phyloP scores from a whole-genome alignment of 352 stramenopile species.

The Phytophthora idaei region DNA sequence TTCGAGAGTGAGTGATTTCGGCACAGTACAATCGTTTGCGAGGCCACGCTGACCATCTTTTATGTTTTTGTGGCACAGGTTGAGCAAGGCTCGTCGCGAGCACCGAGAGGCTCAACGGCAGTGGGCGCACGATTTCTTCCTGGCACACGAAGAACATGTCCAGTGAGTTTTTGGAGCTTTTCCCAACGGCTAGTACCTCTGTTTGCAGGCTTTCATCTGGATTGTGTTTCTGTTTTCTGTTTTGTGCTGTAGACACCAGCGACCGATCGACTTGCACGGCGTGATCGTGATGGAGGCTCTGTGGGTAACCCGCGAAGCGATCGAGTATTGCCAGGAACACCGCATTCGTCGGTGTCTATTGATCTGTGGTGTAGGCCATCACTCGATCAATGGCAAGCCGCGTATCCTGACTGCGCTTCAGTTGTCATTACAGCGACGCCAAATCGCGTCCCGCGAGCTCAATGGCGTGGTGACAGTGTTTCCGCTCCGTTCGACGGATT shows the following conservation, averaged over 20 bases:
- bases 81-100: slow-evolving; percentile 52
- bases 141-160: slow-evolving; percentile 52
- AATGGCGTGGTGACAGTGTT: slow-evolving; percentile 68
- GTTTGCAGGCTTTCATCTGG: slow-evolving; percentile 16
- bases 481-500: slow-evolving; percentile 51
- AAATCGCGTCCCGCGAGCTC: slow-evolving; percentile 64
- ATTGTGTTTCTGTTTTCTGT: slow-evolving; percentile 22
- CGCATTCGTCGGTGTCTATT: slow-evolving; percentile 67
- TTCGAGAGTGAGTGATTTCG: slow-evolving; percentile 54
- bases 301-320: slow-evolving; percentile 58
- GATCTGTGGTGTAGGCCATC: slow-evolving; percentile 68
- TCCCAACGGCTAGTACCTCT: slow-evolving; percentile 13
- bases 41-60: background rate
- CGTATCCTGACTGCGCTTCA: slow-evolving; percentile 65
- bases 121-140: slow-evolving; percentile 68
- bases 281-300: slow-evolving; percentile 74
- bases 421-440: slow-evolving; percentile 61
- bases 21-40: background rate
- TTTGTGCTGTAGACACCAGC: slow-evolving; percentile 40
- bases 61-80: slow-evolving; percentile 25
- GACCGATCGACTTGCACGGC: slow-evolving; percentile 67
- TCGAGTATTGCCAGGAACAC: slow-evolving; percentile 62
- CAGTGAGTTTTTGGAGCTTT: slow-evolving; percentile 39
- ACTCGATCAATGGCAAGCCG: slow-evolving; percentile 71
- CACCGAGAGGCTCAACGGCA: slow-evolving; percentile 68